A percentile compares a stretch with the other conserved stretches of the same genome.
Evolutionary conservation across 805 yeast species (phyloP).

Genomic region (Lipomyces japonicus): DNA sequence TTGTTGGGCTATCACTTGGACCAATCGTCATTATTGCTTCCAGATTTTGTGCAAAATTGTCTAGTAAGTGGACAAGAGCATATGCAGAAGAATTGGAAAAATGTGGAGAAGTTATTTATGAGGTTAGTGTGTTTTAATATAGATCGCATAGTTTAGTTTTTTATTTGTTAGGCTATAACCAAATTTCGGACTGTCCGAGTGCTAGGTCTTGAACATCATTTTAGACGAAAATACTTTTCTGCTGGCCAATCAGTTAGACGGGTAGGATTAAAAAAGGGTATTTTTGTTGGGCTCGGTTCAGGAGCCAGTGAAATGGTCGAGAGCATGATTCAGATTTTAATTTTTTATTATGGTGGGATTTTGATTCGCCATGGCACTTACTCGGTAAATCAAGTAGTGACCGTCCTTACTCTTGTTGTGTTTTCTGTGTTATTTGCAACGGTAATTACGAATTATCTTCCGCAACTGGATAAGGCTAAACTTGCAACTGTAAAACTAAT

Average conservation of each 20-base stretch:
- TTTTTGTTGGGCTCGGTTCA: slow-evolving; percentile 23
- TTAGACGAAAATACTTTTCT: slow-evolving; percentile 41
- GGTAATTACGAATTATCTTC: slow-evolving; percentile 59
- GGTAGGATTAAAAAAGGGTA: slow-evolving; percentile 30
- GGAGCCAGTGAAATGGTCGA: slow-evolving; percentile 44
- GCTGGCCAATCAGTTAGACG: slow-evolving; percentile 6
- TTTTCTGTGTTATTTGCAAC: slow-evolving; percentile 69
- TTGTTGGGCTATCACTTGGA: slow-evolving; percentile 74
- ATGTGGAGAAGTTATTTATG: slow-evolving; percentile 48
- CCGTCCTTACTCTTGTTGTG: slow-evolving; percentile 65
- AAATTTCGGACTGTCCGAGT: slow-evolving; percentile 58
- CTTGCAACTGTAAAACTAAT: slow-evolving; percentile 31
- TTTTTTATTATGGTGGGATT: slow-evolving; percentile 75
- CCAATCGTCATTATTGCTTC: slow-evolving; percentile 59
- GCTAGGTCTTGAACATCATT: slow-evolving; percentile 50
- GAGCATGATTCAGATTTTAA: slow-evolving; percentile 53
- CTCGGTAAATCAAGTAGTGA: slow-evolving; percentile 54
- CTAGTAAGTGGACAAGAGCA: slow-evolving; percentile 53
- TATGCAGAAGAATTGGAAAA: slow-evolving; percentile 57
- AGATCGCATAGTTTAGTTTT: neutral
- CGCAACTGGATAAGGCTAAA: slow-evolving; percentile 75
- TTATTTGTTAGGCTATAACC: slow-evolving; percentile 13
- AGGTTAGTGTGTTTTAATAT: slow-evolving; percentile 7
- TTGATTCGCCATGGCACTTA: slow-evolving; percentile 62
- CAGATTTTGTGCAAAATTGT: slow-evolving; percentile 47